Conservation (phyloP, 228 moss, liverwort and hornwort species). For the Sphagnum fallax region DNA sequence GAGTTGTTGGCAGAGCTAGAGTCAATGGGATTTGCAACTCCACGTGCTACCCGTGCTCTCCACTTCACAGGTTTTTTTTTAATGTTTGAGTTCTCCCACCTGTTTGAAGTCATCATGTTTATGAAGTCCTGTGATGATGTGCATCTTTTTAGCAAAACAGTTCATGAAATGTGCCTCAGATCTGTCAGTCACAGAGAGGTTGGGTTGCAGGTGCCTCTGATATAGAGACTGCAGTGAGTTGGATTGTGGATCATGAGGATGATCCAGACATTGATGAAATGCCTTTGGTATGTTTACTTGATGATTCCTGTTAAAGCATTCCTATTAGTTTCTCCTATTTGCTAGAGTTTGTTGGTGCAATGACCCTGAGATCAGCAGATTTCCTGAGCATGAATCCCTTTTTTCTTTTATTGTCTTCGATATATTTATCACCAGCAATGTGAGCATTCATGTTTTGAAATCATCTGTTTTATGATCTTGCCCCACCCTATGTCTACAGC, state of each 20-base stretch:
- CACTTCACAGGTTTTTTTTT: slow-evolving; percentile 64
- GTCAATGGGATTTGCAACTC: slow-evolving; percentile 78
- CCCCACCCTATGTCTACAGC: too few species aligned
- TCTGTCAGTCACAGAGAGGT: not conserved
- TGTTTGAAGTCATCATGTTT: not conserved
- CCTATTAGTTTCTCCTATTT: too few species aligned
- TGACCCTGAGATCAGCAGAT: too few species aligned
- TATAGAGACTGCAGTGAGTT: slow-evolving; percentile 77
- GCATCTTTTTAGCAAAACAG: not conserved
- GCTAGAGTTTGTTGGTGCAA: too few species aligned
- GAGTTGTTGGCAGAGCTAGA: slow-evolving; percentile 72
- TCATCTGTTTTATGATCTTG: too few species aligned
- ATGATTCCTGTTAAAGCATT: not conserved
- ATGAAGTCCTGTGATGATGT: too few species aligned
- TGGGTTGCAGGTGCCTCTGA: slow-evolving; percentile 50
- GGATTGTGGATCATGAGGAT: slow-evolving; percentile 95
- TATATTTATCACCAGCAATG: too few species aligned
- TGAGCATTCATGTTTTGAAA: too few species aligned
- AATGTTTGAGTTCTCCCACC: too few species aligned
- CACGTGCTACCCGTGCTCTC: slow-evolving; percentile 82
- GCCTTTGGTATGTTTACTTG: slow-evolving; percentile 54
- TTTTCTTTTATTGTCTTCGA: not conserved
- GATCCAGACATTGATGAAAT: slow-evolving; percentile 75
- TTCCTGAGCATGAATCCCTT: not conserved
- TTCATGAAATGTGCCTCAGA: not conserved